Percentiles rank a stretch among this genome's conserved stretches.
These are phyloP conservation scores for Dendrobium officinale DNA, from an alignment of 106 monocot genomes.

Conservation along the genomic window DNA sequence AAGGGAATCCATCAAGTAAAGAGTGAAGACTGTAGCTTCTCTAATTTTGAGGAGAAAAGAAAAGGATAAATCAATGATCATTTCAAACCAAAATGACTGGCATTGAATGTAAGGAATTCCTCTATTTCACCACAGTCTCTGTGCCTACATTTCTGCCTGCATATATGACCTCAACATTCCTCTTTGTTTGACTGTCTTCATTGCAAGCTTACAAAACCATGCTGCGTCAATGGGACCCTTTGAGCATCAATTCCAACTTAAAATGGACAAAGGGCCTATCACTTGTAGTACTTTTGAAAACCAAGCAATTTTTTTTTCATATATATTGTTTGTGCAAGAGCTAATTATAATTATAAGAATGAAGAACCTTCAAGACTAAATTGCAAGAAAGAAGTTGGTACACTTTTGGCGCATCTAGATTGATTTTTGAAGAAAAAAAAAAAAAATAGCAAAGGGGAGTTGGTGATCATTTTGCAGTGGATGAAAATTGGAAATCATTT, in stretches of 20 bases:
- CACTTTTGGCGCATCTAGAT: too few relatives aligned
- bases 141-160: neutral
- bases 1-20: slow-evolving; percentile 4
- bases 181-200: slow-evolving; percentile 6
- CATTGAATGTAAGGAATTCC: neutral
- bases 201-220: neutral
- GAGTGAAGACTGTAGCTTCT: neutral
- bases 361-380: too few relatives aligned
- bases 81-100: neutral
- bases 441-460: too few relatives aligned
- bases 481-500: too few relatives aligned
- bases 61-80: slow-evolving; percentile 2
- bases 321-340: too few relatives aligned
- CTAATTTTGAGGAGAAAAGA: slow-evolving; percentile 10
- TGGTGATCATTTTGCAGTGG: too few relatives aligned
- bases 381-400: too few relatives aligned
- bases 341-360: too few relatives aligned
- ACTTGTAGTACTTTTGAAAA: too few relatives aligned
- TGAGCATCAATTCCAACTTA: neutral
- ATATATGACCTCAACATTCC: slow-evolving; percentile 4
- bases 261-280: neutral
- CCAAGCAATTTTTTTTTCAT: too few relatives aligned
- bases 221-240: neutral
- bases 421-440: too few relatives aligned
- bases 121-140: slow-evolving; percentile 1